phyloP scores from a whole-genome alignment of 2,329 filamentous ascomycete species.

The Colletotrichum kahawae region DNA sequence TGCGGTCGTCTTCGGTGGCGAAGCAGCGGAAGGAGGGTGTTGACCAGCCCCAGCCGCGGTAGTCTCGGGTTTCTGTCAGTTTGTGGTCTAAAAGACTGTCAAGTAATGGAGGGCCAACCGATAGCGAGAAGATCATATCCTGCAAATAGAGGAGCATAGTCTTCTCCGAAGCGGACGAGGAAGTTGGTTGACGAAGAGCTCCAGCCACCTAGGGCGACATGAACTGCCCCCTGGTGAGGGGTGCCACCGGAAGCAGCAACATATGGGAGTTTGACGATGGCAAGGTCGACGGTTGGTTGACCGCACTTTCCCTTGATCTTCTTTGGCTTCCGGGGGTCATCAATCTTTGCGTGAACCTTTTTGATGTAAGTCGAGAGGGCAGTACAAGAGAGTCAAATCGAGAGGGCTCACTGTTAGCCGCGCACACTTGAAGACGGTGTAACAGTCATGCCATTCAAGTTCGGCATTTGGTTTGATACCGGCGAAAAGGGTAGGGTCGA shows the following conservation, averaged over 20 bases:
- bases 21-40: constrained; percentile 5
- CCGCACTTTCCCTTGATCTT: background rate
- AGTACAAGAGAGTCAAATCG: background rate
- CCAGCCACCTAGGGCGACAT: constrained; percentile 1
- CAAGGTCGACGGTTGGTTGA: background rate
- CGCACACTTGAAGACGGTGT: background rate
- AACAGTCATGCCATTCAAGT: constrained; percentile 3
- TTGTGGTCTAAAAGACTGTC: background rate
- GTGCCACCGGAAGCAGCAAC: background rate
- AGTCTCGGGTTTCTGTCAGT: background rate
- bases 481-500: background rate
- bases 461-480: background rate
- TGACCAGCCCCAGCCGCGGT: background rate
- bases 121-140: constrained; percentile 5
- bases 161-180: background rate
- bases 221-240: background rate
- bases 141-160: background rate
- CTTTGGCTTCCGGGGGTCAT: background rate
- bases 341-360: constrained; percentile 1
- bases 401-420: background rate
- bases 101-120: background rate
- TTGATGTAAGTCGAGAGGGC: background rate
- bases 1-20: background rate
- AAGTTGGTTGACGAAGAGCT: constrained; percentile 7
- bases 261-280: constrained; percentile 4